phyloP scores from a whole-genome alignment of 176 grass and related monocot species.

The Carex littledalei region DNA sequence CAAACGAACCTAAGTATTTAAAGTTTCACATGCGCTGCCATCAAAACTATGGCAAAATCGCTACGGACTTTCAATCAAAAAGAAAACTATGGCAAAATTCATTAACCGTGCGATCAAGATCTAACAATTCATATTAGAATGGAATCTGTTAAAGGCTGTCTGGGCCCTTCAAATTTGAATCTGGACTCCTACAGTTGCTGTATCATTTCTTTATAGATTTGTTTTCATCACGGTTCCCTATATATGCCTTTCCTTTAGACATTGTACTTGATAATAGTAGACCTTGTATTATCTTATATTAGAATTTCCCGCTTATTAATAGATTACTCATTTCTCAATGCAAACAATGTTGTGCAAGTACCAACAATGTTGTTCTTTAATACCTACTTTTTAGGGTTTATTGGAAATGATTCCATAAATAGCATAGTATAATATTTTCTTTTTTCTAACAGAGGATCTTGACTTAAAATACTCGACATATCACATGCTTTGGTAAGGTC shows the following conservation, averaged over 20 bases:
- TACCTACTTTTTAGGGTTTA: conserved; percentile 1
- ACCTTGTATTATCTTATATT: conserved; percentile 8
- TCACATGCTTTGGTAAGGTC: conserved; percentile 7
- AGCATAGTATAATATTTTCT: conserved; percentile 17
- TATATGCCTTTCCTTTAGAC: conserved; percentile 11
- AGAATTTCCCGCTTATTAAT: conserved; percentile 14
- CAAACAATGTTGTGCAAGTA: conserved; percentile 21
- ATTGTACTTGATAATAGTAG: conserved; percentile 18
- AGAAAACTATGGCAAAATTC: not conserved
- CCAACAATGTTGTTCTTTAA: conserved; percentile 13
- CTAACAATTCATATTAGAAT: not conserved
- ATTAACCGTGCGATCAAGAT: not conserved
- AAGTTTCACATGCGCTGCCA: no score
- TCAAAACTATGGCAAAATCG: no score
- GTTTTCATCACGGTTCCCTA: conserved; percentile 12
- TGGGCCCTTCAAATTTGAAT: not conserved
- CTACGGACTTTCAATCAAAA: no score
- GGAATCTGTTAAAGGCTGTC: not conserved
- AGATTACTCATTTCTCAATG: not conserved
- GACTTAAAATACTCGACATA: not conserved
- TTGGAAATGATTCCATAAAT: conserved; percentile 2
- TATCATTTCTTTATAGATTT: not conserved
- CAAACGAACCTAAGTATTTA: no score
- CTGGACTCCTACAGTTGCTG: not conserved
- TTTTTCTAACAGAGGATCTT: not conserved